These are phyloP conservation scores for Puccinellia tenuiflora DNA, from an alignment of 176 grass and related monocot genomes.

Conservation along the genomic window DNA sequence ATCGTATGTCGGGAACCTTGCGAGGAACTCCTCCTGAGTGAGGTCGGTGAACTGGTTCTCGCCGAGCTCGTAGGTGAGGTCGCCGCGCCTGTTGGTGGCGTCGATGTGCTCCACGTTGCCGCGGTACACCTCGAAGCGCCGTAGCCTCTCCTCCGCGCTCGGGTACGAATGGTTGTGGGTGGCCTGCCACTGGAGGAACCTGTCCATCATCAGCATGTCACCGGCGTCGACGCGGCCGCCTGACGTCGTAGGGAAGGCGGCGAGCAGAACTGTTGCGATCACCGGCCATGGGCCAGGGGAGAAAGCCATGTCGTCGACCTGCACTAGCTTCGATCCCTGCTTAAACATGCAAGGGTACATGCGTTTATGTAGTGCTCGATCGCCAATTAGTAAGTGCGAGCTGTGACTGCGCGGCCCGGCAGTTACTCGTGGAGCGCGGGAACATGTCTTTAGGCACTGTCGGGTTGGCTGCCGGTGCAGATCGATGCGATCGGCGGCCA, in stretches of 20 bases:
- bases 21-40: conserved; percentile 45
- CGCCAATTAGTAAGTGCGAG: not conserved
- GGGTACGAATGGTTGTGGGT: conserved; percentile 24
- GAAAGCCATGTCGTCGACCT: not conserved
- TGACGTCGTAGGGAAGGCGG: not conserved
- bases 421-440: conserved; percentile 5
- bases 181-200: conserved; percentile 29
- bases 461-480: not conserved
- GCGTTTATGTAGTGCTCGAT: not conserved
- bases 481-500: not conserved
- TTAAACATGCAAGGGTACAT: not conserved
- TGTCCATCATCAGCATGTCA: conserved; percentile 28
- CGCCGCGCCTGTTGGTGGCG: conserved; percentile 10
- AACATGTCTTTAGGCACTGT: not conserved
- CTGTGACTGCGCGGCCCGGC: no score
- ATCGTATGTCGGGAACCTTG: not conserved
- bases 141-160: conserved; percentile 21
- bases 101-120: conserved; percentile 41
- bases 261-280: not conserved
- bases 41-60: conserved; percentile 60
- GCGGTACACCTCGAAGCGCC: conserved; percentile 47
- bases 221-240: not conserved
- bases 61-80: conserved; percentile 33
- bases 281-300: not conserved
- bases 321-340: not conserved